Conservation (phyloP, 441 rosid species). For the Syzygium malaccense region DNA sequence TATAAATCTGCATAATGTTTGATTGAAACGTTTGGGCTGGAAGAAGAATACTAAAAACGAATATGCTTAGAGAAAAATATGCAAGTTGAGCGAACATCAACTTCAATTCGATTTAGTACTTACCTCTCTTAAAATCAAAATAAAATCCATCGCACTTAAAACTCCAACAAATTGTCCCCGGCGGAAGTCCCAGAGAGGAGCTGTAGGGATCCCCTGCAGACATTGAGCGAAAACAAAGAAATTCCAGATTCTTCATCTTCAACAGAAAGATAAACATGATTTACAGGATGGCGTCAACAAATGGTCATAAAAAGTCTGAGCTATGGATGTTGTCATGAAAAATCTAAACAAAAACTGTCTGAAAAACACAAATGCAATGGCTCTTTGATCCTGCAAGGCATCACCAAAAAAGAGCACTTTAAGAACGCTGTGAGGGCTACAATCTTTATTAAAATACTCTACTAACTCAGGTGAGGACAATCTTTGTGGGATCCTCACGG, state of each 20-base stretch:
- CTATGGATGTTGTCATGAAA: not conserved
- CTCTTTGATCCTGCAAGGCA: not conserved
- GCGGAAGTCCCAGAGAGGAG: slow-evolving; percentile 60
- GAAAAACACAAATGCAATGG: not conserved
- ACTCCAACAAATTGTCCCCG: slow-evolving; percentile 56
- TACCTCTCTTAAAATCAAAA: slow-evolving; percentile 57
- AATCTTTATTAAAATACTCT: not conserved
- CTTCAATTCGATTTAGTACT: not conserved
- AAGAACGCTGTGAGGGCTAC: not conserved
- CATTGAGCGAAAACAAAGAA: slow-evolving; percentile 18
- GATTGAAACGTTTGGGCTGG: not conserved
- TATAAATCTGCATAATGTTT: not conserved
- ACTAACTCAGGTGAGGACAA: not conserved
- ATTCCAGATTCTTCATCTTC: slow-evolving; percentile 13
- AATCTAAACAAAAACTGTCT: not conserved
- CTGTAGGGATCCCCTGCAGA: slow-evolving; percentile 54
- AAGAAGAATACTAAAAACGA: not conserved
- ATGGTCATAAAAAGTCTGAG: not conserved
- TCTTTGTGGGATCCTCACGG: not conserved
- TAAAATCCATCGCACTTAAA: slow-evolving; percentile 51
- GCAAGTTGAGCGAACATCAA: not conserved
- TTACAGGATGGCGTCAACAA: not conserved
- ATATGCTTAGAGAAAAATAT: not conserved
- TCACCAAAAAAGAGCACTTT: not conserved
- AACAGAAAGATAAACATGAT: not conserved